These are phyloP conservation scores for Geopyxis carbonaria DNA, from an alignment of 495 filamentous ascomycete species.

Conservation along the genomic window DNA sequence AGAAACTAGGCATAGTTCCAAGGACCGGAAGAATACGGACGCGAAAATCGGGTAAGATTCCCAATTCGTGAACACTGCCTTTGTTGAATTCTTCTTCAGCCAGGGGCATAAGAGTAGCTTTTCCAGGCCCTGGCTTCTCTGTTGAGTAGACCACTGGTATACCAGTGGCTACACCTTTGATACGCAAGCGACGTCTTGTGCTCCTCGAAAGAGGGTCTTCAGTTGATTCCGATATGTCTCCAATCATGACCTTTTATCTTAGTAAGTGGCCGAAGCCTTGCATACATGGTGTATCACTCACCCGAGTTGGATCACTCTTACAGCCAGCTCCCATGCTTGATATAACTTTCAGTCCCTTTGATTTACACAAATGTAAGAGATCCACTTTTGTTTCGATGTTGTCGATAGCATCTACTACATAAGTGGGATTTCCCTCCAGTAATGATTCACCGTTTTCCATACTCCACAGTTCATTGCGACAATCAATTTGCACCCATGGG, in stretches of 20 bases:
- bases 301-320: slow-evolving; percentile 76
- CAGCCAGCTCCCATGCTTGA: slow-evolving; percentile 95
- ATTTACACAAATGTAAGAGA: slow-evolving; percentile 70
- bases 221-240: slow-evolving; percentile 74
- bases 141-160: slow-evolving; percentile 87
- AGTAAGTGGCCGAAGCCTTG: neutral
- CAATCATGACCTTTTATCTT: slow-evolving; percentile 51
- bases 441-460: slow-evolving; percentile 44
- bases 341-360: slow-evolving; percentile 58
- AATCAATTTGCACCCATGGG: slow-evolving; percentile 84
- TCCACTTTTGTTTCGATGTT: slow-evolving; percentile 96
- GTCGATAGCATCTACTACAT: slow-evolving; percentile 91
- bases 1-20: slow-evolving; percentile 92
- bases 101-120: slow-evolving; percentile 73
- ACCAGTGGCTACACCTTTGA: slow-evolving; percentile 62
- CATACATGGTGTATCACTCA: slow-evolving; percentile 2
- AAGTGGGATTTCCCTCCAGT: slow-evolving; percentile 57
- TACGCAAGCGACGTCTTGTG: slow-evolving; percentile 61
- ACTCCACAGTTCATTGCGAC: slow-evolving; percentile 68
- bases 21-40: slow-evolving; percentile 86
- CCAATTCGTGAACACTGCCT: slow-evolving; percentile 72
- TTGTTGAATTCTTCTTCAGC: slow-evolving; percentile 77
- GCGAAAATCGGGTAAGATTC: slow-evolving; percentile 78
- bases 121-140: slow-evolving; percentile 79
- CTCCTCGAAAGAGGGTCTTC: slow-evolving; percentile 81